Base-by-base conservation (phyloP, 306 rosid species). In the Arachis hypogaea region DNA sequence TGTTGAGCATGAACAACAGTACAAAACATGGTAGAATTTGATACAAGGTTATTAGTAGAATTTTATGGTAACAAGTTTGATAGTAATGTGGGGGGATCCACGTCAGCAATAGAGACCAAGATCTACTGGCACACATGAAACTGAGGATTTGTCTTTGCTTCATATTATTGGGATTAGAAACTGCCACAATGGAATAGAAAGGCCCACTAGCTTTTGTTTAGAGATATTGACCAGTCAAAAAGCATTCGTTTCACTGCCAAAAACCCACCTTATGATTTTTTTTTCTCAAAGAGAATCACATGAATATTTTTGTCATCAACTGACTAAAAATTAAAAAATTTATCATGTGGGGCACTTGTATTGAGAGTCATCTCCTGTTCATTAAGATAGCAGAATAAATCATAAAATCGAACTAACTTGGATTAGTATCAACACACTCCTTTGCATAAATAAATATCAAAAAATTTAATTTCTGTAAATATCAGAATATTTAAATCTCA, bases 211-310 rank as follows among this genome's bases (percentile, higher is more conserved):
- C 40, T 14, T 33, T 14, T 47, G 50, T 47, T 58, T 44, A n/a
- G 40, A 47, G 41, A 33, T 59, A 33, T 43, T 11, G 62, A 73
- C 62, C 62, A 49, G 63, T 38, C 70, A 63, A 73, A 36, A 50
- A 10, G 28, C 58, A 18, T 22, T 6, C 7, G 41, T 14, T 14
- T 18, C 41, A 1, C 47, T 62, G 66, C 42, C 66, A 7, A n/a
- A 11, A 38, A 0, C 22, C 11, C 66, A 18, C 10, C 3, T 9
- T 9, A 28, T 11, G 3, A 33, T 33, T 33, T 4, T 33, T 4
- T 33, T 2, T 4, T 33, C 38, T 33, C 0, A 33, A 33, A 4
- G 38, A 33, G 38, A 33, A 33, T 46, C 12, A 50, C 10, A 52
- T 52, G 9, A 4, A 52, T 52, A 52, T 52, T 5, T 33, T 52